Evolutionary conservation across 1,284 basidiomycete species (phyloP), one percentile per base, ranked within the genome.

Genomic region (Rhodotorula sp.): DNA sequence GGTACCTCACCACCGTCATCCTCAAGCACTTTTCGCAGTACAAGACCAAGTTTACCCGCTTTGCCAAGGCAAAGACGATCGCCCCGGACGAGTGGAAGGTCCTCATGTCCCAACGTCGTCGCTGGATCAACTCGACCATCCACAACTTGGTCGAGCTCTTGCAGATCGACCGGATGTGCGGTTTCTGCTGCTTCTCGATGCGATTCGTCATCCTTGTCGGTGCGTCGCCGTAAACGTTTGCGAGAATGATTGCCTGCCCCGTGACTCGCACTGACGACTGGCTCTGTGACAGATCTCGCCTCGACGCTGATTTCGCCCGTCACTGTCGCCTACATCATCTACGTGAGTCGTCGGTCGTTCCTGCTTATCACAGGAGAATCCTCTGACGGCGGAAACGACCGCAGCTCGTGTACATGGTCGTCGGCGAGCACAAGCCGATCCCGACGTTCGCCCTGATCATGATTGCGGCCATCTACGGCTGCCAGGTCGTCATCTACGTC

Each of bases 51-150:
- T 98, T 98, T 80, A 88, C 95, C 46, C 88, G 91, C 23, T 95
- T 98, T 80, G 94, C 94, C 1, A 90, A 93, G 80, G 94, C 95
- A 5, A 73, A 76, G 75, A 83, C 82, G 26, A 91, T 96, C 46
- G 93, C 93, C 10, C 93, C 93, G 0, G 92, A 93, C 78, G 90
- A 92, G 78, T 97, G 93, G 92, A 90, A 90, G 80, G 90, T 99
- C 59, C 83, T 99, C 75, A 85, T 99, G n/a, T 97, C 93, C 16
- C 96, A 99, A 82, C 89, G 95, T 84, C 91, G 95, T 84, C 90
- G 94, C 79, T 99, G 97, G 97, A 99, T 99, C 84, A 99, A 99
- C 84, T 98, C 94, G 52, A 99, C 96, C 0, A 89, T 99, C 47
- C 96, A 99, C 85, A 99, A 99, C 81, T 84, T 99, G 72, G 91